A percentile compares a stretch with the other conserved stretches of the same genome.
phyloP scores from a whole-genome alignment of 2,329 filamentous ascomycete genomes.

The Pyricularia grisea region DNA sequence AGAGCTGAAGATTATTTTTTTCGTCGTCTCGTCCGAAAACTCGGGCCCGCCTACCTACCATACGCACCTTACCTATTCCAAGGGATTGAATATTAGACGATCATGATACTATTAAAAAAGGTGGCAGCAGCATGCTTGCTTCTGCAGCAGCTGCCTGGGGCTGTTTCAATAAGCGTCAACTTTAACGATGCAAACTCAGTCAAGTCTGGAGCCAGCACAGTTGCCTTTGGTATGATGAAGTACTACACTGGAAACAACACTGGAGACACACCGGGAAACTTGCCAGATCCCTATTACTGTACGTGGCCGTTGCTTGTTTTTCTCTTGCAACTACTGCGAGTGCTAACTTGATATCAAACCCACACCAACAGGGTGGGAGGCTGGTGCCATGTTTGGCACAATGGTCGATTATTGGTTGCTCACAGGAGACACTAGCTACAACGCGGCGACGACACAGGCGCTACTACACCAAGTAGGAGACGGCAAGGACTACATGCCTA shows the following conservation, averaged over 20 bases:
- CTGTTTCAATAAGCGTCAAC: constrained; percentile 14
- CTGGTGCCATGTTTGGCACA: constrained; percentile 61
- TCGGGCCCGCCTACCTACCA: background rate
- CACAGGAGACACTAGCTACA: constrained; percentile 58
- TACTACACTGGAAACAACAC: constrained; percentile 50
- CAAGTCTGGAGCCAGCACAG: constrained; percentile 35
- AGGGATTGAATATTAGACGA: background rate
- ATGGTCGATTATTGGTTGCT: constrained; percentile 65
- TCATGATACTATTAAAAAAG: constrained; percentile 1
- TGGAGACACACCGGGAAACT: constrained; percentile 46
- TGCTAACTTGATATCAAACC: background rate
- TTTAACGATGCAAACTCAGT: constrained; percentile 37
- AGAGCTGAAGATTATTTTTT: background rate
- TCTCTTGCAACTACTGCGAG: background rate
- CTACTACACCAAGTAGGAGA: constrained; percentile 51
- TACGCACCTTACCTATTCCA: background rate
- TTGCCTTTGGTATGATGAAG: constrained; percentile 26
- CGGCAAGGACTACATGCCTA: constrained; percentile 55
- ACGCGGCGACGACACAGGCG: constrained; percentile 46
- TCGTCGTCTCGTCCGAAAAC: background rate
- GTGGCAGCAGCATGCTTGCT: constrained; percentile 1
- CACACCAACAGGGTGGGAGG: constrained; percentile 55
- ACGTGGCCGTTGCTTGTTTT: constrained; percentile 11
- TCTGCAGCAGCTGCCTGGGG: background rate
- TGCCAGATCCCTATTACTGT: constrained; percentile 57